These are phyloP conservation scores for Calonectria hawksworthii DNA, from an alignment of 2,329 filamentous ascomycete species.

Conservation along the genomic window DNA sequence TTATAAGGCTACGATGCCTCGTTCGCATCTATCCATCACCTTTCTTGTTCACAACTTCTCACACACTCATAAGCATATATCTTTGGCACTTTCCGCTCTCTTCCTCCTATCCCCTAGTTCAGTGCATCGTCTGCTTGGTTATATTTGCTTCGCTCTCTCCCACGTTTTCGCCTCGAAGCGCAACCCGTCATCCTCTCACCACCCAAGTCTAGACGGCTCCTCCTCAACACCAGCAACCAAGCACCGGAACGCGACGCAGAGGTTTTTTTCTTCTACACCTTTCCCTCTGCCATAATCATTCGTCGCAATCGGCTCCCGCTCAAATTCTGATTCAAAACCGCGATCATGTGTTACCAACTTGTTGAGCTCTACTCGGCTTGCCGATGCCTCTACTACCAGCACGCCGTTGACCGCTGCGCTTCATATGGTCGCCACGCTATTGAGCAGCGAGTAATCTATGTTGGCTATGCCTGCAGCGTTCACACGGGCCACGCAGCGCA, in stretches of 20 bases:
- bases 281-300: conserved; percentile 20
- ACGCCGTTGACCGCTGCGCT: conserved; percentile 86
- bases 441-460: conserved; percentile 82
- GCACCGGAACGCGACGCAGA: conserved; percentile 17
- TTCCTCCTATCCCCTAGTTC: conserved; percentile 39
- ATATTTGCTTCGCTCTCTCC: conserved; percentile 24
- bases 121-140: conserved; percentile 30
- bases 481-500: conserved; percentile 54
- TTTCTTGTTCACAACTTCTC: conserved; percentile 42
- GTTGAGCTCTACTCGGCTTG: conserved; percentile 90
- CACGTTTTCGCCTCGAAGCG: background rate
- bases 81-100: conserved; percentile 31
- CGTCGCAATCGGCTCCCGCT: conserved; percentile 30
- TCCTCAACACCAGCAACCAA: conserved; percentile 16
- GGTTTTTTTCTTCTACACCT: conserved; percentile 12
- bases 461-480: conserved; percentile 81
- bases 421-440: conserved; percentile 81
- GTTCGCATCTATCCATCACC: conserved; percentile 47
- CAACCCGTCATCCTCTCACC: background rate
- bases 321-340: conserved; percentile 31
- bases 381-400: conserved; percentile 89
- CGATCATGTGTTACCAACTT: conserved; percentile 87
- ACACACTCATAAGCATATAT: conserved; percentile 33
- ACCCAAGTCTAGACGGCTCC: conserved; percentile 18
- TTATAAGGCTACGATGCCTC: conserved; percentile 71